Percentiles rank a stretch among this genome's conserved stretches.
phyloP scores from a whole-genome alignment of 257 asterid species.

The Schizonepeta tenuifolia region DNA sequence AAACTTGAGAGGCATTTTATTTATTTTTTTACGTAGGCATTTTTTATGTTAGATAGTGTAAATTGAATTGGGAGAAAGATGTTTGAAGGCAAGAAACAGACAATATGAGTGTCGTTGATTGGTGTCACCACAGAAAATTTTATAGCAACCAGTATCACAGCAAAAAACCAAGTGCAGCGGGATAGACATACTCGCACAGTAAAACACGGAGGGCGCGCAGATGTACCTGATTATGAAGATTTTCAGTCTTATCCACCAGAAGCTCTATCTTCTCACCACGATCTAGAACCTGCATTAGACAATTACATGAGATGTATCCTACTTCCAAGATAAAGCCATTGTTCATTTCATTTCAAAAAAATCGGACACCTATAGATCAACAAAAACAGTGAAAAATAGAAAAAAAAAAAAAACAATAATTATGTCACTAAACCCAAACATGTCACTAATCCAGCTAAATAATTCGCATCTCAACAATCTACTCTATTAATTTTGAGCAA shows the following conservation, averaged over 20 bases:
- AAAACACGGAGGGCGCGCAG: neutral
- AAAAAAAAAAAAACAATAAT: too few relatives aligned
- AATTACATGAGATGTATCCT: slow-evolving; percentile 12
- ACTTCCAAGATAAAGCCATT: slow-evolving; percentile 7
- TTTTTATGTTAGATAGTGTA: neutral
- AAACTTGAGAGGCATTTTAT: neutral
- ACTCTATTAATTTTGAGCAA: neutral
- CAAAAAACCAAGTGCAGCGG: slow-evolving; percentile 9
- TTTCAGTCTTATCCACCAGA: slow-evolving; percentile 91
- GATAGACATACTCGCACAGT: neutral
- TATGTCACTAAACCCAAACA: neutral
- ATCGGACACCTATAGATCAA: neutral
- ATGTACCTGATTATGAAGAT: slow-evolving; percentile 77
- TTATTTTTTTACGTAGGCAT: too few relatives aligned
- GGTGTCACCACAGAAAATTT: too few relatives aligned
- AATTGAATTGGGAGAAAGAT: neutral
- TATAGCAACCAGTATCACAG: neutral
- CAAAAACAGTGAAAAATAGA: neutral
- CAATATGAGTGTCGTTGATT: too few relatives aligned
- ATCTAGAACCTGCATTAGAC: slow-evolving; percentile 69
- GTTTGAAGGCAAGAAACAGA: neutral
- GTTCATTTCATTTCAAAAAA: neutral
- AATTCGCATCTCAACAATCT: neutral
- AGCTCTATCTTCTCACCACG: slow-evolving; percentile 95
- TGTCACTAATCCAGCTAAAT: neutral